Conservation (phyloP, 2,329 filamentous ascomycete species). For the Tolypocladium tropicale region DNA sequence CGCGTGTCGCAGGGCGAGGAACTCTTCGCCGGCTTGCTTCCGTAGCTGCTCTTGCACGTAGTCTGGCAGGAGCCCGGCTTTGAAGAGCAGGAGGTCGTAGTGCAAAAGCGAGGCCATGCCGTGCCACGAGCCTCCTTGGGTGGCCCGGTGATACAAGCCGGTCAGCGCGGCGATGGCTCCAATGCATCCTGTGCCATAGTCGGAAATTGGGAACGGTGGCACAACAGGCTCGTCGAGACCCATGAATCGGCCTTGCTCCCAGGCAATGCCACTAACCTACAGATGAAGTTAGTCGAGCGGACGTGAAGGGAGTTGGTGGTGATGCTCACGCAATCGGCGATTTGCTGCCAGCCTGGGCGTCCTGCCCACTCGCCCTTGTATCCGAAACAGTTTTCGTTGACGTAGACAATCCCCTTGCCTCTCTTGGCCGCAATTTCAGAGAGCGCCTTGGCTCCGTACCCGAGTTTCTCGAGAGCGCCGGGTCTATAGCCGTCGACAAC, state of each 20-base stretch:
- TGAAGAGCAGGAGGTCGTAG: constrained; percentile 57
- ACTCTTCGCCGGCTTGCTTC: constrained; percentile 36
- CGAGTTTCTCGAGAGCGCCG: constrained; percentile 51
- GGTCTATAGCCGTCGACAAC: constrained; percentile 60
- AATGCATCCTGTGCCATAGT: constrained; percentile 64
- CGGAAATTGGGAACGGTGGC: constrained; percentile 53
- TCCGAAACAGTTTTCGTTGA: constrained; percentile 64
- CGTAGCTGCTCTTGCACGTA: constrained; percentile 42
- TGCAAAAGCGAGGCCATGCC: constrained; percentile 55
- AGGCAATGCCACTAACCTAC: constrained; percentile 45
- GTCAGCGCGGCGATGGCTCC: constrained; percentile 57
- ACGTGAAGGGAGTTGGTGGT: background rate
- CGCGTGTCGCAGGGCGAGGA: constrained; percentile 46
- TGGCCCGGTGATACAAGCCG: constrained; percentile 53
- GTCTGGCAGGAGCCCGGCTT: constrained; percentile 45
- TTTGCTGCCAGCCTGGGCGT: constrained; percentile 62
- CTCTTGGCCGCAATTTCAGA: constrained; percentile 40
- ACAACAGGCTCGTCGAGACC: constrained; percentile 52
- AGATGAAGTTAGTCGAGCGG: background rate
- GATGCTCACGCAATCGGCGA: constrained; percentile 47
- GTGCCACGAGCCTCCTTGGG: constrained; percentile 54
- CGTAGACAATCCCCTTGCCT: constrained; percentile 55
- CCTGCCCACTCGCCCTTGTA: constrained; percentile 47
- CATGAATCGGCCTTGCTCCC: constrained; percentile 54
- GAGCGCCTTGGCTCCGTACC: constrained; percentile 49